These are phyloP conservation scores for Sclerotinia glacialis DNA, from an alignment of 2,329 filamentous ascomycete species.

Conservation along the genomic window DNA sequence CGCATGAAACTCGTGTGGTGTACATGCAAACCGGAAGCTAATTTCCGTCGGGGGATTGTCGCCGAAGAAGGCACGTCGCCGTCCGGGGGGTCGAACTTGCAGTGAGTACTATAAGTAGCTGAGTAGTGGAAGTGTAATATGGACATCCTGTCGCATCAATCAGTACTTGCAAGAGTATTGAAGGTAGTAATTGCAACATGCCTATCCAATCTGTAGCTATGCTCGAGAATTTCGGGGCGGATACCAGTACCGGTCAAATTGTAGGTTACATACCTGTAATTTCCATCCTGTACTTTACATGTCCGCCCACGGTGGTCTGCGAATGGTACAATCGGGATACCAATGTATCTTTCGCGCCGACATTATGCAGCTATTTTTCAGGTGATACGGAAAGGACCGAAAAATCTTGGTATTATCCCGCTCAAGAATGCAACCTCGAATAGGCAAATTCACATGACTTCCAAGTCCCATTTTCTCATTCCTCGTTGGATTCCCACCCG, in stretches of 20 bases:
- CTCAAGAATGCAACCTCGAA: neutral
- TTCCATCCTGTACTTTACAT: neutral
- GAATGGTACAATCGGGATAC: neutral
- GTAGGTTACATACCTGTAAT: slow-evolving; percentile 8
- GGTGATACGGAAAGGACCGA: neutral
- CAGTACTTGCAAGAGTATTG: neutral
- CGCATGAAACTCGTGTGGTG: neutral
- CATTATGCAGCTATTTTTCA: slow-evolving; percentile 3
- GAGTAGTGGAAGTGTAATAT: neutral
- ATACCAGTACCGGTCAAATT: neutral
- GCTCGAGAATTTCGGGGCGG: neutral
- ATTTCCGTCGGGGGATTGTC: slow-evolving; percentile 10
- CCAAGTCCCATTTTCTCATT: neutral
- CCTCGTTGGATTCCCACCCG: neutral
- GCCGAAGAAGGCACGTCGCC: slow-evolving; percentile 3
- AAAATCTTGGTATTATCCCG: neutral
- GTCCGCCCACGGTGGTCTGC: neutral
- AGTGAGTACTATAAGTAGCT: neutral
- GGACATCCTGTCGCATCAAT: neutral
- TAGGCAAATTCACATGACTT: neutral
- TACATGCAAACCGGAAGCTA: slow-evolving; percentile 1
- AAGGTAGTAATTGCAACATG: slow-evolving; percentile 13
- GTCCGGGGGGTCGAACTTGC: slow-evolving; percentile 10
- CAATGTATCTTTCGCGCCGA: slow-evolving; percentile 12
- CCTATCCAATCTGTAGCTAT: neutral